Base-by-base conservation (phyloP, 2,329 filamentous ascomycete genomes). In the Ascosphaera apis region DNA sequence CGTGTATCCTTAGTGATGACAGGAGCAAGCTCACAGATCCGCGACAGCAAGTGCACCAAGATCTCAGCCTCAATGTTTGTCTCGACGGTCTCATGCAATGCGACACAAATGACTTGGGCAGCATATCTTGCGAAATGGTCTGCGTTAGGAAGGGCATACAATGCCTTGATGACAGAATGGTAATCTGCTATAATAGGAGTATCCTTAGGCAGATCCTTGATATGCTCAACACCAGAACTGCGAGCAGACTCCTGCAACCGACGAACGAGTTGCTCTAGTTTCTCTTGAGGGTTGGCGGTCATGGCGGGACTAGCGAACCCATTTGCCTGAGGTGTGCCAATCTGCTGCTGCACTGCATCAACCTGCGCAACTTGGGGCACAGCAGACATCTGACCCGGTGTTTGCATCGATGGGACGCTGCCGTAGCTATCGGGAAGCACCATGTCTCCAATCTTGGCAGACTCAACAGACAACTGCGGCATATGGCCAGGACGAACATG, bases 401-500 rank as follows among this genome's bases (percentile, higher is more conserved):
- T 72, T 3, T 69, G 67, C 32, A 76, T 55, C 44, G 65, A 73
- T 1, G 70, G 67, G 40, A 75, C 65, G 17, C 61, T 53, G 8
- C 65, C 57, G 40, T 71, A 72, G 19, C 65, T 58, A 43, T 75
- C 71, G 44, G 72, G 68, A 23, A 75, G 57, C 12, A 74, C 63
- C 45, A 75, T 71, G 8, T 67, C 66, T 36, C 75, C 52, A 43
- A 72, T 69, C 38, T 70, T 65, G 33, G 63, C 63, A 37, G 62
- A 63, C 42, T 74, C 71, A 34, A 68, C 65, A 2, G 68, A 68
- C 6, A 58, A 53, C 53, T 51, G 72, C 52, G 54, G 71, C 49
- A 49, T 63, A 50, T 58, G 72, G 31, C 66, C 56, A n/a, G 66
- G 69, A 38, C 82, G 76, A 18, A 81, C 76, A 51, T 91, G 82